Base-by-base conservation (phyloP, 2,329 filamentous ascomycete genomes). In the Fusarium papillatum region DNA sequence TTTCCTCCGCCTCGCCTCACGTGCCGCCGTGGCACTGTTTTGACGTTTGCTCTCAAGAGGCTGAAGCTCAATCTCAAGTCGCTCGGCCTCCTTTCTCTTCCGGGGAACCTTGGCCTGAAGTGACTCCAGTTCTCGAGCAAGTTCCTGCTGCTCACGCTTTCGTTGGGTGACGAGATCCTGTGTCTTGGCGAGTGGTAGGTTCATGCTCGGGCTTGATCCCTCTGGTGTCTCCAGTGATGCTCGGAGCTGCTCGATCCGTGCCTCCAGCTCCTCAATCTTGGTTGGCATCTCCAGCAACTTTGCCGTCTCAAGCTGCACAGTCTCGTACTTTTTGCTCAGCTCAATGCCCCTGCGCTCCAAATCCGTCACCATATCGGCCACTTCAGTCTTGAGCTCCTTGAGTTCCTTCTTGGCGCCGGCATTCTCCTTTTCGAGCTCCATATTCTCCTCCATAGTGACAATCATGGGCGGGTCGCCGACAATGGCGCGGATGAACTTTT, bases 401-500 rank as follows among this genome's bases (percentile, higher is more conserved):
- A 98, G 88, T 61, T 91, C 90, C 19, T 91, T 91, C 83, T 98
- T 98, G 68, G 91, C 90, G 5, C 88, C 88, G 19, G 95, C 86
- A 71, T 95, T 93, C 68, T 90, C 87, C 77, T 85, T 87, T 81
- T 97, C 95, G 29, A 98, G 85, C 69, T 93, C 92, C 60, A 93
- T 86, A 82, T 98, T 98, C 81, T 98, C 96, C 78, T 93, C 90
- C 53, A 93, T 91, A 48, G 93, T 93, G 69, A 98, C 94, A 57
- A 98, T 93, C 19, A 96, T 89, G 0, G 96, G 97, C 61, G 96
- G 95, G 74, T 98, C 95, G 74, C 95, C 95, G 19, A 97, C 95
- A 78, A 98, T 97, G 75, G 95, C 93, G 77, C 95, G 95, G 66
- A 99, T 93, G 84, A 98, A 98, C 81, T 98, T 98, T 84, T 99